Base-by-base conservation (phyloP, 2,329 filamentous ascomycete species). In the Neophaeococcomyces mojaviensis region DNA sequence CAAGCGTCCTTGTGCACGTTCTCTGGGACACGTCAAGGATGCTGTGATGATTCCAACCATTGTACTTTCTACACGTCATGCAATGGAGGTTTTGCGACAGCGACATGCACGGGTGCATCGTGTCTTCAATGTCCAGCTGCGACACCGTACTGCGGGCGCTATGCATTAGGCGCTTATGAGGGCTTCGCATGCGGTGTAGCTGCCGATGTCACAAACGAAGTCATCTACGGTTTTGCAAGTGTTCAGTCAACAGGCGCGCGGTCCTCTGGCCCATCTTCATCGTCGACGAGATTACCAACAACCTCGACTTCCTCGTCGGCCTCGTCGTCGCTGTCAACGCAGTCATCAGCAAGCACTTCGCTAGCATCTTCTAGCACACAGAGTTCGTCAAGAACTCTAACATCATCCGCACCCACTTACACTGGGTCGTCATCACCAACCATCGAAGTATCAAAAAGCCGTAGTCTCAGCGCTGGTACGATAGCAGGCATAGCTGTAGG, bases 31-130 rank as follows among this genome's bases (percentile, higher is more conserved):
- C n/a, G 19, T 10, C 39, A 41, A 31, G 39, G 39, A 13, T 41
- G 39, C 26, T 41, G 39, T 15, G 39, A 41, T 15, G 15, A 8
- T 10, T 30, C 20, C n/a, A 20, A 32, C 12, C 12, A 28, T 22
- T 41, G 39, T 22, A 28, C 13, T 5, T 41, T 41, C 39, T 41
- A 41, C 26, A 41, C 39, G 5, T 41, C 39, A 28, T 41, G 39
- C 26, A n/a, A 30, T 10, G 39, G 39, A 30, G 22, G 22, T 5
- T 16, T 41, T n/a, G 39, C 24, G 19, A 16, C 19, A 12, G 12
- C n/a, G 8, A 30, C 39, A 30, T 28, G 24, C 24, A 41, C 20
- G 7, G 19, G 26, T 7, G 12, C 39, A 7, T n/a, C 20, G n/a
- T 41, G 39, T 22, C 18, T 41, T 4, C 39, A 41, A 16, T 41